Evolutionary conservation across 2,329 filamentous ascomycete genomes (phyloP).

Genomic region (Ploettnerulaceae sp.): DNA sequence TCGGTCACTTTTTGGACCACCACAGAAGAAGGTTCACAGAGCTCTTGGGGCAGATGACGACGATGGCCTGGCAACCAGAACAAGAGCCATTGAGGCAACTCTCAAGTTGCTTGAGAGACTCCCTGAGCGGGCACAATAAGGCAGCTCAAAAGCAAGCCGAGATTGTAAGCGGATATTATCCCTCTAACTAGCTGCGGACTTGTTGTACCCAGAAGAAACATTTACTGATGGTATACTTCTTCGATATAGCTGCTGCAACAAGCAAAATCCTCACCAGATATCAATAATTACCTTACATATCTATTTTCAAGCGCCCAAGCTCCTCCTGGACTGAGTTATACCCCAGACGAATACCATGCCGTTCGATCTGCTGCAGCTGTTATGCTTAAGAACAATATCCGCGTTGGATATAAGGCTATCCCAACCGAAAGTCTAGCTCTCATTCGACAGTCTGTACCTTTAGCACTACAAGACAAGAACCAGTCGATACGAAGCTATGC

Average conservation of each 20-base stretch:
- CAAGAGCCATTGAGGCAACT: constrained; percentile 86
- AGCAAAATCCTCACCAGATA: constrained; percentile 82
- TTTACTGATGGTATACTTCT: constrained; percentile 8
- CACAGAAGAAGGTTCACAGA: constrained; percentile 18
- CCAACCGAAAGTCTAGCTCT: constrained; percentile 67
- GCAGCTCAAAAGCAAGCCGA: constrained; percentile 84
- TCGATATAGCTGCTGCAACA: constrained; percentile 79
- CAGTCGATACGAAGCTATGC: constrained; percentile 81
- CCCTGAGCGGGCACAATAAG: constrained; percentile 78
- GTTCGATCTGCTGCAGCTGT: constrained; percentile 85
- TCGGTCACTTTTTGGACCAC: constrained; percentile 22
- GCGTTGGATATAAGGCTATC: constrained; percentile 68
- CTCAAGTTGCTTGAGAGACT: constrained; percentile 84
- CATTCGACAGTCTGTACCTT: constrained; percentile 72
- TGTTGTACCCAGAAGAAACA: not conserved
- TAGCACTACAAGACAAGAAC: constrained; percentile 76
- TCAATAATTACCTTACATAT: constrained; percentile 95
- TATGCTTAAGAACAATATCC: constrained; percentile 94
- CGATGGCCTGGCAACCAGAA: constrained; percentile 90
- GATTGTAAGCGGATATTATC: constrained; percentile 52
- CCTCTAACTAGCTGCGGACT: not conserved
- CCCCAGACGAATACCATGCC: constrained; percentile 60
- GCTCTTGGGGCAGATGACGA: constrained; percentile 21
- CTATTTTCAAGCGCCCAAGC: constrained; percentile 70
- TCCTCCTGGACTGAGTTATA: constrained; percentile 56